Evolutionary conservation across 1,284 basidiomycete species (phyloP), one percentile per base, ranked within the genome.

Genomic region (Cryptococcus sp.): DNA sequence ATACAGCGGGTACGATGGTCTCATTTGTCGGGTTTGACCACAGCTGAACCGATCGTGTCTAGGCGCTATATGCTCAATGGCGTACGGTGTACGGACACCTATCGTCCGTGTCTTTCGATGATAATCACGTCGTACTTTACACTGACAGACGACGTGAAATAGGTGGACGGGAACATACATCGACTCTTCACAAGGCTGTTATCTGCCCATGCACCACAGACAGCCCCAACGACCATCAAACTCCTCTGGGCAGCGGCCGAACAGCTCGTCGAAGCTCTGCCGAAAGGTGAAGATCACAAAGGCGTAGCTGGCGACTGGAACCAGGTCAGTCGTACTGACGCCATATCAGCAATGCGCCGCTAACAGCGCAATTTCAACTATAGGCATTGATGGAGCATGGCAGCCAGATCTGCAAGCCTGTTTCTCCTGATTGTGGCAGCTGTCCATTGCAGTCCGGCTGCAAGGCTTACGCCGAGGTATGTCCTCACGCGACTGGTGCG

Each of bases 111-210:
- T 25, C 22, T n/a, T n/a, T n/a, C 46, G 38, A 39, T 27, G 40
- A 5, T 15, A 35, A 30, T 45, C n/a, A n/a, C 20, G 27, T 50
- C 7, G 27, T 7, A 22, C 16, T 1, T 15, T 39, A 11, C 1
- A 50, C 8, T 23, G 49, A 11, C 38, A 27, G 45, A 22, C 25
- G 13, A 23, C 25, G 47, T 6, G 17, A 22, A 42, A 17, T 68
- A 92, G 90, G 82, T 96, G 48, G 93, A 97, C 72, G 93, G 93
- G 25, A 97, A 97, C 73, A 89, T 96, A 6, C 87, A 91, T 71
- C 85, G 91, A 54, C 81, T 94, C 16, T 79, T 93, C 25, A 88
- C 89, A 64, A 85, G 93, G 30, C 74, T 95, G 35, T 81, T 95
- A 22, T 91, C 90, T 0, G 77, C 96, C 3, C 85, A 95, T 73